These are phyloP conservation scores for Hysterium pulicare DNA, from an alignment of 2,329 filamentous ascomycete genomes.

Conservation along the genomic window DNA sequence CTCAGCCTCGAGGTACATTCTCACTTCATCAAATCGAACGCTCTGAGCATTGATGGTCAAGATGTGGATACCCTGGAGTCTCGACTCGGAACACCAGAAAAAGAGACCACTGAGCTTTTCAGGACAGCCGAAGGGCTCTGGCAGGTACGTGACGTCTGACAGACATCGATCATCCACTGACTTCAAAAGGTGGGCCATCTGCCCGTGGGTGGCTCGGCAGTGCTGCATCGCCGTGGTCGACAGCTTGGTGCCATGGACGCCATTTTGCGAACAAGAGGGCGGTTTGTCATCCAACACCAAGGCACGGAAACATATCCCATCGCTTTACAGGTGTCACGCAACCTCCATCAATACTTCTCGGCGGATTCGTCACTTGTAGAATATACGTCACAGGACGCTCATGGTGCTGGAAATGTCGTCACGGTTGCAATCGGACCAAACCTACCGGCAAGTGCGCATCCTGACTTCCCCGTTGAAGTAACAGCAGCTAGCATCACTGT, in stretches of 20 bases:
- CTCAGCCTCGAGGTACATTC: constrained; percentile 26
- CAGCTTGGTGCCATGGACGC: constrained; percentile 55
- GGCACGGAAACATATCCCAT: constrained; percentile 30
- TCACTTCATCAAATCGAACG: constrained; percentile 10
- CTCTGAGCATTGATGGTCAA: constrained; percentile 22
- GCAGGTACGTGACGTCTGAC: constrained; percentile 8
- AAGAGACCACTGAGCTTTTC: neutral
- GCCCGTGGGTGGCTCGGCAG: neutral
- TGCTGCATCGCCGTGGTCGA: constrained; percentile 39
- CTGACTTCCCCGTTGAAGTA: constrained; percentile 31
- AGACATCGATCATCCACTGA: neutral
- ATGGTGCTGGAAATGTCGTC: constrained; percentile 46
- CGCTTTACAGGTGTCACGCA: constrained; percentile 55
- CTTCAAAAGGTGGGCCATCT: constrained; percentile 5
- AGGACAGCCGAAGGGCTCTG: constrained; percentile 2
- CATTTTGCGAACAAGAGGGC: constrained; percentile 48
- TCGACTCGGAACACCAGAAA: neutral
- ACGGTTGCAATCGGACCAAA: constrained; percentile 30
- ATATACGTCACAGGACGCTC: neutral
- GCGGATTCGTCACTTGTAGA: constrained; percentile 48
- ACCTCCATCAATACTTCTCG: constrained; percentile 56
- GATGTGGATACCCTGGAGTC: constrained; percentile 9
- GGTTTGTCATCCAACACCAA: constrained; percentile 42
- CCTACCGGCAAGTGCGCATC: constrained; percentile 14
- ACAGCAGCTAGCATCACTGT: constrained; percentile 16